Base-by-base conservation (phyloP, 2,329 filamentous ascomycete species). In the Penicillium paneum region DNA sequence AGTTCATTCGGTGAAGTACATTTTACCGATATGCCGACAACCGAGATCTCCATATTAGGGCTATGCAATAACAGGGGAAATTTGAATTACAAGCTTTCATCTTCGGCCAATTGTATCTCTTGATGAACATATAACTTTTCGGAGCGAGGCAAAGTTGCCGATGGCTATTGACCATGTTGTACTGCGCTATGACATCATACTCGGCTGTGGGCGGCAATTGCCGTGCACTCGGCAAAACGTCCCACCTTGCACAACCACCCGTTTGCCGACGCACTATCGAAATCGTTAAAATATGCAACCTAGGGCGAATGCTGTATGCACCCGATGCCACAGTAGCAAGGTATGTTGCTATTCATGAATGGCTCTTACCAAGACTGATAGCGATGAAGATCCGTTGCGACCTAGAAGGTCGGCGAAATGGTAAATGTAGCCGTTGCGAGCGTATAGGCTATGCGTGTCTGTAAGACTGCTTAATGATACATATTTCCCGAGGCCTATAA, bases 241-340 rank as follows among this genome's bases (percentile, higher is more conserved):
- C 45, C 10, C 47, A 21, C 46, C 46, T n/a, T 40, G 13, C 31
- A 15, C 13, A 5, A 6, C 13, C 13, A 13, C 8, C 24, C 15
- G 3, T 44, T 34, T 34, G 26, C 42, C n/a, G 29, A n/a, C 8
- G 5, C 29, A 35, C 17, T 24, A 19, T 32, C 29, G 6, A 32
- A 32, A 15, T 31, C 12, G 8, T 7, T 15, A 8, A 21, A 35
- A 34, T n/a, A 40, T 32, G 48, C 17, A 24, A 42, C 54, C 49
- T n/a, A 51, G 54, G 24, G 54, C 54, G 15, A 49, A 49, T 17
- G 49, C 44, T 12, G 54, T 56, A 6, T 56, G 54, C 24, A 44
- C n/a, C 5, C 26, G 54, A 28, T 56, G 54, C 21, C 54, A 56
- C 8, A 13, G 43, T 29, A 32, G 49, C 13, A 56, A 56, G 44